Evolutionary conservation across 441 rosid genomes (phyloP), one percentile per base, ranked within the genome.

Genomic region (Melastoma candidum): DNA sequence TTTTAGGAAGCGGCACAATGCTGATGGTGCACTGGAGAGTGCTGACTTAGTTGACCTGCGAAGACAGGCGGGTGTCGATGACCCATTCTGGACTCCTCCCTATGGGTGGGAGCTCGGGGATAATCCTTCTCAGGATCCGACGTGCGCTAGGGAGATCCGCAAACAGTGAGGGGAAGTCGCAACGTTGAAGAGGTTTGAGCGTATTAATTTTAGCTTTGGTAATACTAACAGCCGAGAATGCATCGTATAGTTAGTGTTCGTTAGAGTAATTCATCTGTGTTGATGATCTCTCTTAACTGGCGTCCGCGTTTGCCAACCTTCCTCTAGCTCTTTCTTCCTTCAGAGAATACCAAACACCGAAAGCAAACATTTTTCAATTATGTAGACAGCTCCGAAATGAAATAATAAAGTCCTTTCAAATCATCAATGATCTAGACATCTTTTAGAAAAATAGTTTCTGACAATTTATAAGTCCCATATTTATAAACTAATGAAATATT

Each of bases 41-140:
- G 83, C 95, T 53, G 77, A 87, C 61, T 69, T 94, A 71, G 66
- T 75, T 57, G 69, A 77, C 26, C 39, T 90, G 29, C 83, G 99
- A 73, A 82, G 70, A 68, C 77, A 81, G 47, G 97, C 88, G 27
- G 97, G 97, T 12, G 84, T 94, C n/a, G 69, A 80, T 52, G 99
- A 94, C 70, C 93, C 96, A 68, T 90, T 85, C 62, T 90, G 99
- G 99, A 85, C 77, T 47, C 99, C 99, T 14, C 92, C 96, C 11
- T 83, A 85, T 26, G 97, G 99, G 12, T 94, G 99, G 99, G 73
- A 71, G 53, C 79, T 74, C 39, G 97, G 99, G 56, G 99, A 94
- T 51, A 75, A 74, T 57, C 96, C 95, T 14, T 58, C 81, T 58
- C 90, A 77, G 71, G 89, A 94, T 66, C 97, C 97, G 59, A 64